Evolutionary conservation across 2,329 filamentous ascomycete genomes (phyloP).

Genomic region (Ophiostoma australiae): DNA sequence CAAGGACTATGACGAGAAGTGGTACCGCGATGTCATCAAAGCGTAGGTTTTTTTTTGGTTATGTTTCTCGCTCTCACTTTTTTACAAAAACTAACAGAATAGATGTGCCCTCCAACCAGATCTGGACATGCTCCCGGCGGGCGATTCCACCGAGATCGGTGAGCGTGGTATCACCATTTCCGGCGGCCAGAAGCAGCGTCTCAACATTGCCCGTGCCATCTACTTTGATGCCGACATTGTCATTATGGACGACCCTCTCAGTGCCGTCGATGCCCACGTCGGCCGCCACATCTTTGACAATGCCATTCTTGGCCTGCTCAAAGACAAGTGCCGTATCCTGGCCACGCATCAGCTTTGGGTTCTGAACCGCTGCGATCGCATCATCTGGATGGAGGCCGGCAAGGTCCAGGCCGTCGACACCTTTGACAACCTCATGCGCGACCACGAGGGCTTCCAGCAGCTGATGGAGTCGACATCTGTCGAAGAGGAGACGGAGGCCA

Average conservation of each 20-base stretch:
- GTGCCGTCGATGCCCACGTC: constrained; percentile 65
- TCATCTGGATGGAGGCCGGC: constrained; percentile 89
- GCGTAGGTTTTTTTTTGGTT: constrained; percentile 41
- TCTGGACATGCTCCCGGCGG: constrained; percentile 85
- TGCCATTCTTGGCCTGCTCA: constrained; percentile 82
- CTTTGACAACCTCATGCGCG: constrained; percentile 78
- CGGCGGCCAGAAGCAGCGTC: constrained; percentile 87
- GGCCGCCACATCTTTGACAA: constrained; percentile 82
- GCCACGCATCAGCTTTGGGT: constrained; percentile 96
- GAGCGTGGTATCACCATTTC: constrained; percentile 94
- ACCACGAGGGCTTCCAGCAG: constrained; percentile 71
- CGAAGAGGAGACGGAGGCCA: constrained; percentile 56
- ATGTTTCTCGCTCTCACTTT: background rate
- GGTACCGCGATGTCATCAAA: constrained; percentile 80
- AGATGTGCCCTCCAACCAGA: constrained; percentile 75
- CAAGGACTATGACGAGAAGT: constrained; percentile 65
- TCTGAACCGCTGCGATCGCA: constrained; percentile 80
- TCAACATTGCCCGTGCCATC: constrained; percentile 84
- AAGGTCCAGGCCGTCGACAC: constrained; percentile 81
- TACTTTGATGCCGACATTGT: constrained; percentile 65
- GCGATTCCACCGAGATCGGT: constrained; percentile 87
- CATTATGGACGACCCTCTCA: constrained; percentile 65
- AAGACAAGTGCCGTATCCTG: constrained; percentile 82
- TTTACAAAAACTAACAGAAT: background rate
- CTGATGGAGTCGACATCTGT: constrained; percentile 82